Conservation (phyloP, 352 stramenopile species). For the Thalassiosira livingstoniorum region DNA sequence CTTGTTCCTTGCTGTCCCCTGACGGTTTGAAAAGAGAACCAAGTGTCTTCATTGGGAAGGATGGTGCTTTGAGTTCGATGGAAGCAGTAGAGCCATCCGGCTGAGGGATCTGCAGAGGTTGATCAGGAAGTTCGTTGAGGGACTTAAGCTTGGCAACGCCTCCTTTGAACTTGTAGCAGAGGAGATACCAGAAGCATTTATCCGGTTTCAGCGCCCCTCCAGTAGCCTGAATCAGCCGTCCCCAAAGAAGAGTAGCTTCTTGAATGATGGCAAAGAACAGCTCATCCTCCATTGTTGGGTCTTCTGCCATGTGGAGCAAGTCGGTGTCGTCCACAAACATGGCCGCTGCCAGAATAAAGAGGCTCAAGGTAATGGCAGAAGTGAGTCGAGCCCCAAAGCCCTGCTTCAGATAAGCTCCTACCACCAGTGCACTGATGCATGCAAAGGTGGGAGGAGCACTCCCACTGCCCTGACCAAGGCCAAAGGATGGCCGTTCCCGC, state of each 20-base stretch:
- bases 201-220: slow-evolving; percentile 22
- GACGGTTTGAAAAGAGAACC: neutral
- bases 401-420: slow-evolving; percentile 7
- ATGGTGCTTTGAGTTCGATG: neutral
- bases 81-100: neutral
- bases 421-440: slow-evolving; percentile 13
- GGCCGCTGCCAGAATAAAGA: slow-evolving; percentile 25
- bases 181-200: slow-evolving; percentile 33
- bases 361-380: neutral
- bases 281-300: neutral
- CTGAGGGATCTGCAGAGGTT: neutral
- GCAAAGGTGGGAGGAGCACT: slow-evolving; percentile 8
- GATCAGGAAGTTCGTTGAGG: neutral
- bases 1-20: neutral
- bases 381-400: slow-evolving; percentile 1
- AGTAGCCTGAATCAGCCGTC: slow-evolving; percentile 6
- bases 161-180: slow-evolving; percentile 20
- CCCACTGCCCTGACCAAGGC: slow-evolving; percentile 25
- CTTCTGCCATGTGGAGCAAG: neutral
- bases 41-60: slow-evolving; percentile 6
- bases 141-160: neutral
- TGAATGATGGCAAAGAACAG: slow-evolving; percentile 19
- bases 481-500: neutral
- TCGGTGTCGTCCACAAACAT: slow-evolving; percentile 24
- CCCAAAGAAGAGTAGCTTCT: slow-evolving; percentile 3